Base-by-base conservation (phyloP, 257 asterid species). In the Nicotiana undulata region DNA sequence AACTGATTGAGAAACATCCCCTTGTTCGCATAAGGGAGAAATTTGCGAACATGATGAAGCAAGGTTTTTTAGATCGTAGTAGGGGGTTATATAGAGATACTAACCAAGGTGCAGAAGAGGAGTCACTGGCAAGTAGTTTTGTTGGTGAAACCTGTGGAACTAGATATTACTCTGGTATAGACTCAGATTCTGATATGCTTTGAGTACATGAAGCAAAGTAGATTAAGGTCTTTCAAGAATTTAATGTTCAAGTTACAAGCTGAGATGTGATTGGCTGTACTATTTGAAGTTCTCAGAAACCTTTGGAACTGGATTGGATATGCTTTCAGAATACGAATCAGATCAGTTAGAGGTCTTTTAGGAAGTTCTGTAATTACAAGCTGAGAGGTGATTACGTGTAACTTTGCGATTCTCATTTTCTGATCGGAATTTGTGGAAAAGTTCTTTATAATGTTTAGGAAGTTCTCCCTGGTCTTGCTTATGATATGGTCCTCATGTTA, bases 51-150 rank as follows among this genome's bases (percentile, higher is more conserved):
- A 88, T 95, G 94, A 89, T 93, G 97, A 89, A 84, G 83, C 82
- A 80, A 82, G 98, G 98, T 26, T 87, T 91, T 72, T 85, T 90
- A 70, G 92, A 91, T 66, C 86, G 93, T 49, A 94, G 97, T 79
- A 87, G 91, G 80, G 97, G 97, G 70, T 81, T 92, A 52, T 85
- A 91, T 81, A 89, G 86, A 56, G 87, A 85, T 70, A 85, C 58
- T 72, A 63, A 15, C 40, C 75, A 65, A 58, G 81, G 26, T 80
- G 64, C 55, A 18, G 81, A 81, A 76, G 85, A 72, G 72, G 88
- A 83, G 37, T 77, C 83, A 85, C 72, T 53, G 55, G 51, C 80
- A 74, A 16, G 52, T 68, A 65, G 78, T 63, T 24, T 65, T 68
- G 66, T 51, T 51, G 75, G 81, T 56, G 66, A 79, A 76, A 55